Evolutionary conservation across 345 rosid species (phyloP), one percentile per base, ranked within the genome.

Genomic region (Arabis alpina): DNA sequence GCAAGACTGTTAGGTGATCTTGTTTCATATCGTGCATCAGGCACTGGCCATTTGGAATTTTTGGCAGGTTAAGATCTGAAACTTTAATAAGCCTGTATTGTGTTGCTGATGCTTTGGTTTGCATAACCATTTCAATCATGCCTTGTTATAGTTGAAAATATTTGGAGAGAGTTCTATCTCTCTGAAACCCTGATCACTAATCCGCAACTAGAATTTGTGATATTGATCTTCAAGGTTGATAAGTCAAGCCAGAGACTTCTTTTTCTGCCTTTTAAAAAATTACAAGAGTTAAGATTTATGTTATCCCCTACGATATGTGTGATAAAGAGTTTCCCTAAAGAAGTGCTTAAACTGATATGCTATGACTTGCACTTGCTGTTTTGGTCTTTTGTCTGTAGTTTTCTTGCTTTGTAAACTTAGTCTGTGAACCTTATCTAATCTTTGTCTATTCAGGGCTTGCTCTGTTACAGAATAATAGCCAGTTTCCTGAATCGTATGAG

Each of bases 31-130:
- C 95, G 97, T 28, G 97, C 97, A 60, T 80, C 91, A 14, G 98
- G 97, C 70, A 86, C 92, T 45, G 97, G 98, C 8, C 98, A 93
- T 73, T 76, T 93, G 83, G 95, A 91, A 68, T 89, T 93, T 69
- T 77, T 93, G 80, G 88, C 95, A 75, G 93, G 98, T 92, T 77
- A 28, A 55, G 5, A 51, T 66, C 39, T 66, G 12, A 59, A 62
- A 55, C 54, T 54, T 48, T 13, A n/a, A 57, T 40, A 61, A 15
- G 36, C 49, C 15, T 36, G 28, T 13, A 24, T 44, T 4, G n/a
- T 39, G 14, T 64, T 1, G 23, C 6, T 48, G 37, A 7, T 54
- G 10, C 16, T 63, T 51, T 39, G 23, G 47, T 50, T 16, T 36
- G 43, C 16, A 16, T 19, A 44, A 1, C 6, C 56, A 39, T 50